Evolutionary conservation across 2,329 filamentous ascomycete species (phyloP).

Genomic region (Sclerotinia minor): DNA sequence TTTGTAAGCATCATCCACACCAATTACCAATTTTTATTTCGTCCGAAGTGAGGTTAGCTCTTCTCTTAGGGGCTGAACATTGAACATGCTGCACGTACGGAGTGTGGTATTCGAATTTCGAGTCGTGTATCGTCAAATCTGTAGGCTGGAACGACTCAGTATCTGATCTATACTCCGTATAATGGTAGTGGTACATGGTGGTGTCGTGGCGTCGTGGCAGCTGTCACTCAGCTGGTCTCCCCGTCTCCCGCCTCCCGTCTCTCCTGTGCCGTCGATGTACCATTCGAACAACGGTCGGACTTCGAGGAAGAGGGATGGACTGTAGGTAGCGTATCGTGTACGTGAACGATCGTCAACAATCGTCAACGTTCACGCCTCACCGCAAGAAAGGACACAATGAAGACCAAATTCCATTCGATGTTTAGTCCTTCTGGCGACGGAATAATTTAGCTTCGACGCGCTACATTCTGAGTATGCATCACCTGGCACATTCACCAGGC

Average conservation of each 20-base stretch:
- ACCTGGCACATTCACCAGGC: not conserved
- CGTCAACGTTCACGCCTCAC: not conserved
- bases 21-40: not conserved
- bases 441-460: not conserved
- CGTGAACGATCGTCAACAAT: not conserved
- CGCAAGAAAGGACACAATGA: not conserved
- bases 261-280: not conserved
- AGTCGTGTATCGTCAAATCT: not conserved
- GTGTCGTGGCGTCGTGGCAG: not conserved
- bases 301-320: not conserved
- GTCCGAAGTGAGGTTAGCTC: too few species aligned
- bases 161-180: not conserved
- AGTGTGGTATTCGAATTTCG: too few species aligned
- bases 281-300: not conserved
- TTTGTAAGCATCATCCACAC: not conserved
- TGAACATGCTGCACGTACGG: not conserved
- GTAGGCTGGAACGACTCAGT: not conserved
- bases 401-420: not conserved
- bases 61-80: not conserved
- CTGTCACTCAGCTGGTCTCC: not conserved
- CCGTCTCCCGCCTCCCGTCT: not conserved
- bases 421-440: not conserved
- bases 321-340: not conserved
- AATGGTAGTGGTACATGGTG: too few species aligned
- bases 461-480: not conserved